These are phyloP conservation scores for Xylaria sp. DNA, from an alignment of 2,329 filamentous ascomycete species.

Conservation along the genomic window DNA sequence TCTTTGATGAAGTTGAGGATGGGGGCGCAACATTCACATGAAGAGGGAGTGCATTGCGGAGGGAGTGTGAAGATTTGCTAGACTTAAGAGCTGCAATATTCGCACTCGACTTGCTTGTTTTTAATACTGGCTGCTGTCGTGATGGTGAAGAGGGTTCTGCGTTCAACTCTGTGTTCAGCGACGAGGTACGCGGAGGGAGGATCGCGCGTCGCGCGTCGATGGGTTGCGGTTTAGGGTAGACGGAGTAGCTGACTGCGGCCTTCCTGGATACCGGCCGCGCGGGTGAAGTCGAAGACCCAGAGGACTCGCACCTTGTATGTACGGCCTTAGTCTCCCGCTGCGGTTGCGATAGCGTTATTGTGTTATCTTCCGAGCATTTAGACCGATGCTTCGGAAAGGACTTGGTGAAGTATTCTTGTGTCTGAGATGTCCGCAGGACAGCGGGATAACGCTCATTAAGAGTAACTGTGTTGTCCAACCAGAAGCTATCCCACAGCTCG, in stretches of 20 bases:
- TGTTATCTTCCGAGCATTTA: constrained; percentile 27
- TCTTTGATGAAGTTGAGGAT: too few relatives aligned
- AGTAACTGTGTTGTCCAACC: constrained; percentile 35
- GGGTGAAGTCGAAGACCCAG: constrained; percentile 13
- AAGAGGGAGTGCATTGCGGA: constrained; percentile 3
- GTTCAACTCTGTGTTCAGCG: constrained; percentile 29
- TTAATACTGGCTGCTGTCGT: constrained; percentile 29
- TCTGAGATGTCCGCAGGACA: constrained; percentile 17
- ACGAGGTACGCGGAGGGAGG: constrained; percentile 41
- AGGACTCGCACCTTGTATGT: constrained; percentile 34
- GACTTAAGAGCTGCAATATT: constrained; percentile 19
- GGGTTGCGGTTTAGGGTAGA: constrained; percentile 44
- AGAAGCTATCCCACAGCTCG: constrained; percentile 57
- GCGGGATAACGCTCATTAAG: constrained; percentile 26
- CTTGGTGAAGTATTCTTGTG: constrained; percentile 26
- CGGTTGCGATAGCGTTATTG: constrained; percentile 28
- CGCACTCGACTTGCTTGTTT: constrained; percentile 30
- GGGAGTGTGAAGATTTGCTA: constrained; percentile 24
- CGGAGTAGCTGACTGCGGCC: constrained; percentile 40
- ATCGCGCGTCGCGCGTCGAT: constrained; percentile 19
- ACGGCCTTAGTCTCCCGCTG: constrained; percentile 6
- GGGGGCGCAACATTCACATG: constrained; percentile 5
- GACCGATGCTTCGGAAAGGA: constrained; percentile 11
- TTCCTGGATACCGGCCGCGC: constrained; percentile 21
- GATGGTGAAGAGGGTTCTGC: constrained; percentile 30